Evolutionary conservation across 495 filamentous ascomycete genomes (phyloP).

Genomic region (Hypoxylon perforatum): DNA sequence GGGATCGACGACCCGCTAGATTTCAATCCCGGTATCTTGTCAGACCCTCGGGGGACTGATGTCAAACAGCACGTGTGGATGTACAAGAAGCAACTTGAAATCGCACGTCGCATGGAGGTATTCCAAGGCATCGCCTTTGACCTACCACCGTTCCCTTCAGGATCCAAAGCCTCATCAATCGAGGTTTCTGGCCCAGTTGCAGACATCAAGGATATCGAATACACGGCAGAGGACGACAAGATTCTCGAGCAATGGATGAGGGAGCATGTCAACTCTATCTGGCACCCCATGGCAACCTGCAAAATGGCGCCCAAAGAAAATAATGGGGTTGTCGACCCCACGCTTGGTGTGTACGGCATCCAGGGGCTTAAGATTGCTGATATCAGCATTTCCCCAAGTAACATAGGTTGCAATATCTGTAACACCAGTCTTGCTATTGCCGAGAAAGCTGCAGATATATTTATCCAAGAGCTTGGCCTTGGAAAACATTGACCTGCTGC

Average conservation of each 20-base stretch:
- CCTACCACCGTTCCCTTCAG: conserved; percentile 57
- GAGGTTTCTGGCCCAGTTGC: conserved; percentile 1
- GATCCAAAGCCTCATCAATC: conserved; percentile 49
- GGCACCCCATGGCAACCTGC: conserved; percentile 62
- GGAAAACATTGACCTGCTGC: conserved; percentile 51
- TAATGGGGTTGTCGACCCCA: conserved; percentile 58
- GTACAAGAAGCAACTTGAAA: conserved; percentile 66
- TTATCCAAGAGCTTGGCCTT: conserved; percentile 56
- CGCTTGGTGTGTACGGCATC: conserved; percentile 59
- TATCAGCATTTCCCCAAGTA: conserved; percentile 59
- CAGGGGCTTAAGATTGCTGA: conserved; percentile 59
- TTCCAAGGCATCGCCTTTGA: conserved; percentile 59
- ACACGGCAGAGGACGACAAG: conserved; percentile 61
- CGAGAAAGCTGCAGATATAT: conserved; percentile 64
- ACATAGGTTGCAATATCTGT: conserved; percentile 62
- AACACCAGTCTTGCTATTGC: conserved; percentile 61
- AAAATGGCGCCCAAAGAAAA: conserved; percentile 52
- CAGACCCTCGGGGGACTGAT: conserved; percentile 52
- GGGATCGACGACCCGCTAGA: conserved; percentile 41
- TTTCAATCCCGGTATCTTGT: conserved; percentile 56
- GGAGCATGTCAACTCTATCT: conserved; percentile 55
- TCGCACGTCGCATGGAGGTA: conserved; percentile 61
- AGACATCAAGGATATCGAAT: conserved; percentile 50
- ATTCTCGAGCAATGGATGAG: conserved; percentile 57
- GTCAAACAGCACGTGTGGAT: conserved; percentile 57